Evolutionary conservation across 2,329 filamentous ascomycete genomes (phyloP), one percentile per base, ranked within the genome.

Genomic region (Neonectria sp.): DNA sequence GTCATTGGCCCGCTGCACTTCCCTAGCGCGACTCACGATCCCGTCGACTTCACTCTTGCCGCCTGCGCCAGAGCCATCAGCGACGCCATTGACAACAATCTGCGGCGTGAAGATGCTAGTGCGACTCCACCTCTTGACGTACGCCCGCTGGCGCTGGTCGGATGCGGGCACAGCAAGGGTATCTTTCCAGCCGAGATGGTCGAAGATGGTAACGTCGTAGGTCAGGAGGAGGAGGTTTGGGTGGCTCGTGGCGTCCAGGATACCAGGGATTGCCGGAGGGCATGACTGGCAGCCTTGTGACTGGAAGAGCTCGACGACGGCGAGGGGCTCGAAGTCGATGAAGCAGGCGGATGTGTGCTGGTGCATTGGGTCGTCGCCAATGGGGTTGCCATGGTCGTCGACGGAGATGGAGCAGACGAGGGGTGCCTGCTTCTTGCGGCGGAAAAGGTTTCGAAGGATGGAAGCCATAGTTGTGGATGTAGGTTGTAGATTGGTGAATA

Each of bases 291-390:
- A 81, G 58, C 77, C 76, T 67, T 81, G 79, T 0, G 79, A 79
- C 63, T 79, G 77, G 68, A 79, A 81, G 17, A 82, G 73, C 66
- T 82, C 79, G 6, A 78, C 74, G 9, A 81, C 66, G 29, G 80
- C 69, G 46, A 80, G 75, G 0, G 77, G 73, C 56, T 79, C 75
- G 61, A 79, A 71, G 43, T 77, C 73, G 29, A 80, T 66, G 58
- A 80, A 80, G 60, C 77, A 80, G 8, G 78, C 77, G 4, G 67
- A 68, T 1, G 78, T 79, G 71, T 80, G 78, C 4, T 72, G 56
- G 62, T 80, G 78, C 46, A 62, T 58, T 5, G 75, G 74, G 48
- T 80, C 75, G 27, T 79, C 70, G 49, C 74, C 77, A 17, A 80
- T 68, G 21, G 69, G 65, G 15, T 71, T 45, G 27, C 65, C 68